phyloP scores from a whole-genome alignment of 768 basidiomycete genomes.

The Lactarius vividus region DNA sequence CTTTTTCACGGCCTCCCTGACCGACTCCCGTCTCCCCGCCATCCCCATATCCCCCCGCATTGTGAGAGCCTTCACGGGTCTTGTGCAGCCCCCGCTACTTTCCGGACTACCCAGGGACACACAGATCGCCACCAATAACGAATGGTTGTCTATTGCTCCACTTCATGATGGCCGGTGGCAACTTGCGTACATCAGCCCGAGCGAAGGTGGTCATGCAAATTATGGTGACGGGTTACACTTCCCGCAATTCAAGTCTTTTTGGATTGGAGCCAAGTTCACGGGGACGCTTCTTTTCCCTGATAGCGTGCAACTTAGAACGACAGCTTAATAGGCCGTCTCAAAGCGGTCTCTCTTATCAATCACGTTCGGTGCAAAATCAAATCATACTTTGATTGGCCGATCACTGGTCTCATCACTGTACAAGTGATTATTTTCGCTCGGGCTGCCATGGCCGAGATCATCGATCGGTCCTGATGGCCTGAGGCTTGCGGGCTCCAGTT shows the following conservation, averaged over 20 bases:
- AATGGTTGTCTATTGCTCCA: conserved; percentile 20
- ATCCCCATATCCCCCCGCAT: conserved; percentile 14
- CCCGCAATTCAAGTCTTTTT: conserved; percentile 7
- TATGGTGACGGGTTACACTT: conserved; percentile 22
- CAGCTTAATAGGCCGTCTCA: neutral
- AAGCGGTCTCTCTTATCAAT: neutral
- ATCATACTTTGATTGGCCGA: neutral
- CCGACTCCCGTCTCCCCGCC: conserved; percentile 19
- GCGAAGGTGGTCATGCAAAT: neutral
- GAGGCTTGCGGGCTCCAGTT: no score
- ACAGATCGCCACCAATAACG: neutral
- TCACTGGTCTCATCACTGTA: neutral
- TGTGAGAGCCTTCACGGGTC: neutral
- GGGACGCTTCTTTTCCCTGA: conserved; percentile 3
- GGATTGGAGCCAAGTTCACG: conserved; percentile 21
- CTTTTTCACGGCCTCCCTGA: conserved; percentile 21
- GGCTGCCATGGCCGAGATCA: no score
- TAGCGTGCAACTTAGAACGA: neutral
- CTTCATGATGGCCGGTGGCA: conserved; percentile 13
- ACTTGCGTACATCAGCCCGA: conserved; percentile 17
- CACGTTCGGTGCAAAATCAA: neutral
- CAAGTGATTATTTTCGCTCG: neutral
- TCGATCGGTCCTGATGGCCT: no score
- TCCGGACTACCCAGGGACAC: neutral
- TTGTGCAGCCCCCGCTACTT: conserved; percentile 21